A percentile compares a stretch with the other conserved stretches of the same genome.
Evolutionary conservation across 768 basidiomycete species (phyloP).

Genomic region (Rhizopogon sp.): DNA sequence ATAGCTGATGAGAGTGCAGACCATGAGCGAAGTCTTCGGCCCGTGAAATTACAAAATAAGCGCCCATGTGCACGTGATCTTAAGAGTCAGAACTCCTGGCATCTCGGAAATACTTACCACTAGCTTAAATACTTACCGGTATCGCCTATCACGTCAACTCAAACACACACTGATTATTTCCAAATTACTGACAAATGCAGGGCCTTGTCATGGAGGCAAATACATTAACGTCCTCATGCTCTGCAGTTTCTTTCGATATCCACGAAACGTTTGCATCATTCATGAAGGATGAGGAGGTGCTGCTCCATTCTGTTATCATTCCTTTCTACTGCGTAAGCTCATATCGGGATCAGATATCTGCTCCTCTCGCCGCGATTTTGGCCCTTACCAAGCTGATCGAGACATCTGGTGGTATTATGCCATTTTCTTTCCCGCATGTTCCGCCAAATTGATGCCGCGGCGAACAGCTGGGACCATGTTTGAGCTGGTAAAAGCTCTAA

Average conservation of each 20-base stretch:
- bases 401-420: slow-evolving; percentile 63
- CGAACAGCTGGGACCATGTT: slow-evolving; percentile 81
- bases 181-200: neutral
- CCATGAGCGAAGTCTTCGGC: too few relatives aligned
- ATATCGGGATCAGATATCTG: slow-evolving; percentile 50
- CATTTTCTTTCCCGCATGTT: slow-evolving; percentile 1
- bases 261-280: slow-evolving; percentile 52
- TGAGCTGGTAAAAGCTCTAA: slow-evolving; percentile 82
- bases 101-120: too few relatives aligned
- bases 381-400: slow-evolving; percentile 80
- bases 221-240: neutral
- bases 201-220: neutral
- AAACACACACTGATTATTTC: neutral
- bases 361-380: slow-evolving; percentile 85
- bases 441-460: neutral
- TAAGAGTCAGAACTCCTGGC: too few relatives aligned
- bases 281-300: slow-evolving; percentile 62
- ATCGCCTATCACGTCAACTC: neutral
- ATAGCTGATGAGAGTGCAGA: too few relatives aligned
- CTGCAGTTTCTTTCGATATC: slow-evolving; percentile 35
- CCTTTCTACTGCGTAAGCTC: neutral
- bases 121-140: too few relatives aligned
- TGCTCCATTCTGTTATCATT: slow-evolving; percentile 12
- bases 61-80: too few relatives aligned
- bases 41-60: too few relatives aligned